Conservation (phyloP, 2,329 filamentous ascomycete species). For the Phialophora verrucosa region DNA sequence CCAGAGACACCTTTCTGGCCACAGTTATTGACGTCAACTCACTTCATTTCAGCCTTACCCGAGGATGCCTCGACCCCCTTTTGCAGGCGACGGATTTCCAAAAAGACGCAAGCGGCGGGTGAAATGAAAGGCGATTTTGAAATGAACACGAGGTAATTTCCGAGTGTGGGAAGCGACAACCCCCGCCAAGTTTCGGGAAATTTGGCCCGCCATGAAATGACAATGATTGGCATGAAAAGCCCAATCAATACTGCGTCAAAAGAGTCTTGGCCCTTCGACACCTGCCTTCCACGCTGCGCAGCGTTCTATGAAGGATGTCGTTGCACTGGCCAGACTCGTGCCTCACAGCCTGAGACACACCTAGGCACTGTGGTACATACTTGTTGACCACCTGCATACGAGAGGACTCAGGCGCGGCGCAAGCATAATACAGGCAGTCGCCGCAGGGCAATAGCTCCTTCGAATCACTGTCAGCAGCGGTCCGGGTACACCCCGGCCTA, state of each 20-base stretch:
- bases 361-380: not conserved
- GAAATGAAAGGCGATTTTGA: not conserved
- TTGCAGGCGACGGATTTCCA: not conserved
- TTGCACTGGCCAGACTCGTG: not conserved
- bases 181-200: slow-evolving; percentile 9
- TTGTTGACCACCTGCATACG: too few species aligned
- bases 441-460: not conserved
- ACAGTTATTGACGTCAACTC: not conserved
- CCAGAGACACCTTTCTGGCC: not conserved
- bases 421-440: not conserved
- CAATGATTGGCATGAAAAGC: slow-evolving; percentile 11
- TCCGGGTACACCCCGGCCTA: not conserved
- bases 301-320: not conserved
- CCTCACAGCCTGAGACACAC: slow-evolving; percentile 11
- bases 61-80: not conserved
- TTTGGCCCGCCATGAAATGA: slow-evolving; percentile 16
- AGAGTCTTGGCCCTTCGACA: not conserved
- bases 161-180: slow-evolving; percentile 6
- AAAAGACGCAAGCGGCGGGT: not conserved
- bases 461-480: slow-evolving; percentile 12
- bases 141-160: slow-evolving; percentile 21
- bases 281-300: not conserved
- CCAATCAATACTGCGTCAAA: not conserved
- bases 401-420: not conserved
- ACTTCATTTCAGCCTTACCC: not conserved